Evolutionary conservation across 2,329 filamentous ascomycete genomes (phyloP), one percentile per base, ranked within the genome.

Genomic region (Aspergillus sp.): DNA sequence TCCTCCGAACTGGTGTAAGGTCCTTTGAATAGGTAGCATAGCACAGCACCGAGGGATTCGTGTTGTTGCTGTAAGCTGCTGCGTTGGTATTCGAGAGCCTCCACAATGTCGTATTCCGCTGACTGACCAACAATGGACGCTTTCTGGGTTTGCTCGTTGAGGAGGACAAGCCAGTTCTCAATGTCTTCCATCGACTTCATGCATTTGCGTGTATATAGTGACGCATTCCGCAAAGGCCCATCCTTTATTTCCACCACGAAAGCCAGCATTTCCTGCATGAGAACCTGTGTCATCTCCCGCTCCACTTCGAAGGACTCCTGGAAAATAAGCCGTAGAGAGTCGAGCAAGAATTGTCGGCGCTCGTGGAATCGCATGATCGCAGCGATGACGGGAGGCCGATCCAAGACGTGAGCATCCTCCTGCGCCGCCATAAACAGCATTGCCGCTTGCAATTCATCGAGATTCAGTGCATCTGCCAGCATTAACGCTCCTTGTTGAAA

Each of bases 361-460:
- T 93, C 88, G 76, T 99, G 94, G 76, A 96, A 97, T 65, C 89
- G 87, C 70, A 98, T 90, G 65, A 97, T 86, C 61, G 90, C 90
- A 67, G 90, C 89, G 73, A 93, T 88, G 57, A 92, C 83, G 61
- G 91, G 83, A 3, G 91, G 84, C 23, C 91, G 87, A 62, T 91
- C 91, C 5, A 92, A 81, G 15, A 85, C 81, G 48, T 85, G 82
- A 15, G 87, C 83, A 67, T 93, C 89, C 39, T 87, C 84, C 72
- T 91, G 85, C 17, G 91, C 88, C 58, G 89, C 87, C 55, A 96
- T 80, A 59, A 96, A 86, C 53, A 95, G 85, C 66, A 85, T 84
- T 9, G 92, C 91, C 17, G 94, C 90, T 69, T 95, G 87, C 59
- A 96, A 74, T 77, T 99, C 96, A 77, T 99, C 93, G 55, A 99